Conservation (phyloP, 2,329 filamentous ascomycete species). For the Aspergillus quadrilineatus region DNA sequence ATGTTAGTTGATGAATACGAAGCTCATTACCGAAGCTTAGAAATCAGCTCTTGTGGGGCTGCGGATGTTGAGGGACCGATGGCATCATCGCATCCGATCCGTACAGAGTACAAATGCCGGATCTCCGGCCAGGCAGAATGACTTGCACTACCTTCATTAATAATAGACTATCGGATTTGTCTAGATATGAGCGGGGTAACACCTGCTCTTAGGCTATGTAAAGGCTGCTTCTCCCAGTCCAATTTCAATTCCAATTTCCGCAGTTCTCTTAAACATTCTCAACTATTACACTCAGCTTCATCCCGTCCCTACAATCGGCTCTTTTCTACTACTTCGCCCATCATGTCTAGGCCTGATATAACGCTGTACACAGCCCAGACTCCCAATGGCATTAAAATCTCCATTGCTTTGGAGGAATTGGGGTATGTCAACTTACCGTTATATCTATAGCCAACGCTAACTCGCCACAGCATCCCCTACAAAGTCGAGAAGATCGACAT, state of each 20-base stretch:
- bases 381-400: slow-evolving; percentile 87
- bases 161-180: neutral
- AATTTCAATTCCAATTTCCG: neutral
- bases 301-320: neutral
- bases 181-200: slow-evolving; percentile 10
- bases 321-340: slow-evolving; percentile 7
- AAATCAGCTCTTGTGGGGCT: slow-evolving; percentile 10
- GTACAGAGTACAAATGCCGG: neutral
- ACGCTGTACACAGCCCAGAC: slow-evolving; percentile 80
- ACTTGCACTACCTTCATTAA: slow-evolving; percentile 6
- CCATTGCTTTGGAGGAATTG: slow-evolving; percentile 82
- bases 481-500: slow-evolving; percentile 72
- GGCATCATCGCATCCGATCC: slow-evolving; percentile 8
- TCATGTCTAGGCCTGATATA: slow-evolving; percentile 57
- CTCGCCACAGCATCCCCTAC: slow-evolving; percentile 62
- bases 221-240: neutral
- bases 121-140: too few relatives aligned
- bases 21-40: slow-evolving; percentile 7
- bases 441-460: slow-evolving; percentile 11
- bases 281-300: neutral
- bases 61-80: neutral
- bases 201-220: slow-evolving; percentile 4
- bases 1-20: too few relatives aligned
- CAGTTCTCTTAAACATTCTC: neutral
- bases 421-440: slow-evolving; percentile 43